Evolutionary conservation across 2,329 filamentous ascomycete species (phyloP), one percentile per base, ranked within the genome.

Genomic region (Curvularia verruculosa): DNA sequence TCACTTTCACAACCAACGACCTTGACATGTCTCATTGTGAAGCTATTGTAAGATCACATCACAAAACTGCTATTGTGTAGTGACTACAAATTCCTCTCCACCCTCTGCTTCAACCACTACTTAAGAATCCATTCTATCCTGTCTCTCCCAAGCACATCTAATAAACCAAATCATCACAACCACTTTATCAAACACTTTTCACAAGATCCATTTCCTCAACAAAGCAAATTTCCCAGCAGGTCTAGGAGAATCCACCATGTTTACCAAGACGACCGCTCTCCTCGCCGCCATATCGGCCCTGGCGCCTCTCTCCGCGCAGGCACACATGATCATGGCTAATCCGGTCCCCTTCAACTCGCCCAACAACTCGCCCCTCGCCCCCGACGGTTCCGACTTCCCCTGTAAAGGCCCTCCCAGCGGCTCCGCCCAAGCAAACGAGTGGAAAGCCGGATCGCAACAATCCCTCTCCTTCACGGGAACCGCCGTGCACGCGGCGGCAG

Each of bases 401-500:
- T 98, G 94, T 85, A 94, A 96, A 77, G 54, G 52, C 5, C 50
- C 55, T 2, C 39, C 58, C 5, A 68, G 65, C 46, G 83, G 84
- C 5, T 77, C 83, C 2, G 76, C 77, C 0, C 58, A 57, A 10
- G 82, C 77, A 76, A 95, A 91, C 66, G 72, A 80, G 1, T 90
- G 89, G 74, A 72, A 79, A 0, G 83, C 90, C 13, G 91, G 90
- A 12, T 83, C 85, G 2, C 67, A 74, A 0, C 83, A 89, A 61
- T 73, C 79, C 0, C 82, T 97, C 2, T 76, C 79, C 1, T 92
- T 97, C 76, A 55, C 28, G 7, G 95, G 94, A 3, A 81, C 81
- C 36, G 92, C 93, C 1, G 85, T 87, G 0, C 95, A 99, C 67
- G 92, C 10, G 95, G 95, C 46, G 95, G 95, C 0, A 95, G 91